Evolutionary conservation across 1,284 basidiomycete species (phyloP), one percentile per base, ranked within the genome.

Genomic region (Moesziomyces globuligerus): DNA sequence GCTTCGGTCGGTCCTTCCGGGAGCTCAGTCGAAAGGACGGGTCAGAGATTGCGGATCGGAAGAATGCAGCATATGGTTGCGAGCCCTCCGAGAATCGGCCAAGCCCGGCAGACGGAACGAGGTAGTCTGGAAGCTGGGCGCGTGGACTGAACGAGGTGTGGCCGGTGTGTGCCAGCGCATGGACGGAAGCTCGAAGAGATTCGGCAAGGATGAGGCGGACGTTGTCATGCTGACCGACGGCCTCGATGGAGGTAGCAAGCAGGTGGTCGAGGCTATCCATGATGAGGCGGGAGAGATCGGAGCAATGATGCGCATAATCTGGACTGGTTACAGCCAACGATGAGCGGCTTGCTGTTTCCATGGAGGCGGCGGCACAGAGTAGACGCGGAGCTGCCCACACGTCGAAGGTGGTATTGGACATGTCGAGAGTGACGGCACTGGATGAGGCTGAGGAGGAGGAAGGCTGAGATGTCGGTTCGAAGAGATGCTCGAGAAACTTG

Each of bases 321-420:
- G 47, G 34, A 9, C 46, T 26, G 1, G 18, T 20, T 9, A 41
- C 18, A 24, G 51, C 46, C 15, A 29, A 13, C 13, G 39, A 1
- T 4, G 48, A 49, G 38, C 48, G 57, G 28, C 48, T 58, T 1
- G 50, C 46, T 13, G 57, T 28, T 17, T 61, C 39, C 43, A 58
- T 42, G 1, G 57, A 60, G 17, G 60, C 59, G 20, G 58, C 68
- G 44, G 66, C 67, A 9, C 55, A 62, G 4, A 79, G 39, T 8
- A 79, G 37, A 7, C 76, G 67, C 13, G 76, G 76, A 3, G 68
- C 37, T 36, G 69, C 55, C 76, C 76, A 79, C 0, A 74, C 54
- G 15, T 75, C 73, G 25, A 79, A 64, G 2, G 76, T 77, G 34
- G 74, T 76, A 25, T 67, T 70, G 32, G 57, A 24, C 48, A 55